Percentiles rank a stretch among this genome's conserved stretches.
Evolutionary conservation across 2,329 filamentous ascomycete species (phyloP).

Genomic region (Colletotrichum sp.): DNA sequence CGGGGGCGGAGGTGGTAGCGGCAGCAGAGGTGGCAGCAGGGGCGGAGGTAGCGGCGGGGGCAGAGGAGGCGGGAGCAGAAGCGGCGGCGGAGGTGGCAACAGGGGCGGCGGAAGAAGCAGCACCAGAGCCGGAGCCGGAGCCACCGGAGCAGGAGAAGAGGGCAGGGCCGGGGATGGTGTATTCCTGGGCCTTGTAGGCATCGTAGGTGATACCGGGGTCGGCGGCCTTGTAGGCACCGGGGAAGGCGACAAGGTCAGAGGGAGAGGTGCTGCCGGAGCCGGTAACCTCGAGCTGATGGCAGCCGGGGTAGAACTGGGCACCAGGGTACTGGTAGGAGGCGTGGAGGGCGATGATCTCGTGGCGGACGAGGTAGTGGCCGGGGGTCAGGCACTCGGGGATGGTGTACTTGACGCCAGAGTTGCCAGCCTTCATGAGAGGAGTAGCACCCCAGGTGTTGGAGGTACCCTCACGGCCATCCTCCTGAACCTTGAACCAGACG

Average conservation of each 20-base stretch:
- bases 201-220: constrained; percentile 54
- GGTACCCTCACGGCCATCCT: constrained; percentile 52
- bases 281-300: constrained; percentile 55
- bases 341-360: constrained; percentile 57
- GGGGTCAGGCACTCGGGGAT: constrained; percentile 51
- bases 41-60: not conserved
- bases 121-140: constrained; percentile 2
- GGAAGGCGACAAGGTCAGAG: constrained; percentile 46
- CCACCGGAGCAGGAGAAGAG: constrained; percentile 48
- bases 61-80: not conserved
- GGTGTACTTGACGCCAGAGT: constrained; percentile 46
- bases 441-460: constrained; percentile 51
- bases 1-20: not conserved
- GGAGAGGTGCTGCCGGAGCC: constrained; percentile 45
- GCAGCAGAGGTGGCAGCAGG: not conserved
- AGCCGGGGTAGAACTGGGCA: constrained; percentile 58
- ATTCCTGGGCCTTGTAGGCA: constrained; percentile 47
- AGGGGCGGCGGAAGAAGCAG: not conserved
- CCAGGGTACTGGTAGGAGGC: constrained; percentile 47
- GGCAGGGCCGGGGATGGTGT: constrained; percentile 51
- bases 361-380: constrained; percentile 57
- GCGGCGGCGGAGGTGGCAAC: not conserved
- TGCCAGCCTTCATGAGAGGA: constrained; percentile 48
- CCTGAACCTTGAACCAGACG: constrained; percentile 61
- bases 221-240: constrained; percentile 46